phyloP scores from a whole-genome alignment of 352 stramenopile species.

The Pythium plurisporium region DNA sequence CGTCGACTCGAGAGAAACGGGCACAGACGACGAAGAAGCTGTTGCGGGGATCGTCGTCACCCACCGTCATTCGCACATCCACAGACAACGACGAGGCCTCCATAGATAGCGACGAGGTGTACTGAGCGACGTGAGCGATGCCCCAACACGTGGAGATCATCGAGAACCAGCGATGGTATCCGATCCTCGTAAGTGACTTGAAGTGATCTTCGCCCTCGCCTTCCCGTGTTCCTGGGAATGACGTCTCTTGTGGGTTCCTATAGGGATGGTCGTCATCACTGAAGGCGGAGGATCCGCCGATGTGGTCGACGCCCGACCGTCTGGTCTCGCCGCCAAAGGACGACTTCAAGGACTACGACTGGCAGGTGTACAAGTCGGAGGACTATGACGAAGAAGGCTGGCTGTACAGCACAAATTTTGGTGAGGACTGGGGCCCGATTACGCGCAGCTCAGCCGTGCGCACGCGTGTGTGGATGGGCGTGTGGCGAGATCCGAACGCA shows the following conservation, averaged over 20 bases:
- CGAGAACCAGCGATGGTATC: constrained; percentile 86
- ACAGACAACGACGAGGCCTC: too few relatives aligned
- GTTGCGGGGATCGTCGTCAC: background rate
- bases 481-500: constrained; percentile 21
- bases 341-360: constrained; percentile 57
- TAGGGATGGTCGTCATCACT: constrained; percentile 76
- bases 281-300: constrained; percentile 61
- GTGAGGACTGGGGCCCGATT: constrained; percentile 57
- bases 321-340: constrained; percentile 42
- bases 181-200: constrained; percentile 48
- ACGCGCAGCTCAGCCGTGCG: constrained; percentile 61
- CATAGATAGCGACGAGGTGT: too few relatives aligned
- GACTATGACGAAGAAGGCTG: constrained; percentile 86
- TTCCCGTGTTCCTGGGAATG: background rate
- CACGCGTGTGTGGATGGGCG: constrained; percentile 77
- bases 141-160: constrained; percentile 52
- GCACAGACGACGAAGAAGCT: background rate
- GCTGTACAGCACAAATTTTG: constrained; percentile 74
- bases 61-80: too few relatives aligned
- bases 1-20: background rate
- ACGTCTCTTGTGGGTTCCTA: background rate
- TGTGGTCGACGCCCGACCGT: constrained; percentile 54
- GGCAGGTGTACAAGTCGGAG: constrained; percentile 77
- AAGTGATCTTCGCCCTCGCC: background rate
- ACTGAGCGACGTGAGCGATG: too few relatives aligned